Evolutionary conservation across 345 rosid genomes (phyloP).

Genomic region (Chamaenerion angustifolium): DNA sequence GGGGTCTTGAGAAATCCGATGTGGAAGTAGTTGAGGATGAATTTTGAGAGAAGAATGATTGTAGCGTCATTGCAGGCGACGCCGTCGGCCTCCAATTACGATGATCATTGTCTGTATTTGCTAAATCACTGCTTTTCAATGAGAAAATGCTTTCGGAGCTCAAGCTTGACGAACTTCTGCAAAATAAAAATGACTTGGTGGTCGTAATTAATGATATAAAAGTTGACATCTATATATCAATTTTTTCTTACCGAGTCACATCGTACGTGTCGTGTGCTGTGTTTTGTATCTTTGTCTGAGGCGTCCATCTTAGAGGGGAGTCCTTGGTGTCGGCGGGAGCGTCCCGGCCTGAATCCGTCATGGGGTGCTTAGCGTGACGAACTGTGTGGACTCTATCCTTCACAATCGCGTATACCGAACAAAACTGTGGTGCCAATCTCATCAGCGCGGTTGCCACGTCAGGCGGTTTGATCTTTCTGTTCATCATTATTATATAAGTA

Average conservation of each 20-base stretch:
- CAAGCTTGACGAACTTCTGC: too few species aligned
- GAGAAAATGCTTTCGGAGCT: too few species aligned
- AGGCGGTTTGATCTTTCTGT: conserved; percentile 43
- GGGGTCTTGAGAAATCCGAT: conserved; percentile 19
- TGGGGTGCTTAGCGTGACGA: conserved; percentile 21
- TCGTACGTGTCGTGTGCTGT: conserved; percentile 17
- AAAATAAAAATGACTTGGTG: too few species aligned
- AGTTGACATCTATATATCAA: too few species aligned
- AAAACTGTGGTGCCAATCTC: conserved; percentile 43
- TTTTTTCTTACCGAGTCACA: conserved; percentile 38
- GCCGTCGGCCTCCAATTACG: too few species aligned
- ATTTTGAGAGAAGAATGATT: conserved; percentile 6
- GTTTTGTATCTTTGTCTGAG: too few species aligned
- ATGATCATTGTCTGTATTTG: too few species aligned
- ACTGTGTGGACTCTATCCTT: conserved; percentile 39
- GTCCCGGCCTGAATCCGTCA: not conserved
- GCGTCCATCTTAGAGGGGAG: too few species aligned
- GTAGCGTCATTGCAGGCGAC: conserved; percentile 2
- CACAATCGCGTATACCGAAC: conserved; percentile 41
- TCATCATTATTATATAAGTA: too few species aligned
- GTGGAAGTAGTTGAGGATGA: conserved; percentile 11
- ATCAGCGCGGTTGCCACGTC: conserved; percentile 39
- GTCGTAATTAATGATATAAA: too few species aligned
- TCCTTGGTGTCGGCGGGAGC: too few species aligned
- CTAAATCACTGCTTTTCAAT: too few species aligned